A percentile compares a stretch with the other conserved stretches of the same genome.
phyloP scores from a whole-genome alignment of 78 protist species.

The Tieghemostelium lacteum region DNA sequence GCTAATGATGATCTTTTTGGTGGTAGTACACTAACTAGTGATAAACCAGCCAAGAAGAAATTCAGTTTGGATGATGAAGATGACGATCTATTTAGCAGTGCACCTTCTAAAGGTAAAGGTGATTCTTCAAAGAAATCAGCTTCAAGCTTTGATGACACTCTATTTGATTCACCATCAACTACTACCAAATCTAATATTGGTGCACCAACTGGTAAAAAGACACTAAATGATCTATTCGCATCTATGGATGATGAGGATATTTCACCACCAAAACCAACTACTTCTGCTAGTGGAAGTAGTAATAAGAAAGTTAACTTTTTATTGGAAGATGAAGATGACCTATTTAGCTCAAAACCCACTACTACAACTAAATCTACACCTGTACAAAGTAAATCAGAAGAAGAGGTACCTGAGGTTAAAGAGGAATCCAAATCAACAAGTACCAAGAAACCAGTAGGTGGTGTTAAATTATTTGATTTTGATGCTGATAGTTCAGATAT shows the following conservation, averaged over 20 bases:
- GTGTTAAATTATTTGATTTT: conserved; percentile 74
- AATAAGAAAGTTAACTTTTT: conserved; percentile 33
- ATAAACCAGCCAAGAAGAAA: conserved; percentile 3
- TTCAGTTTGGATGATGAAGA: conserved; percentile 23
- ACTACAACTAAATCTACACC: not conserved
- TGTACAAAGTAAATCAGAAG: not conserved
- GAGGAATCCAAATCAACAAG: not conserved
- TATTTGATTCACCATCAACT: conserved; percentile 48
- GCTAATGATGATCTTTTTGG: not conserved
- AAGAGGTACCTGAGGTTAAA: conserved; percentile 1
- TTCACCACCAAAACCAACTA: conserved; percentile 4
- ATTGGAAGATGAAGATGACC: conserved; percentile 23
- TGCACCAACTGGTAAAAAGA: conserved; percentile 21
- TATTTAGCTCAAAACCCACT: conserved; percentile 15
- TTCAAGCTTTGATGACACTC: conserved; percentile 47
- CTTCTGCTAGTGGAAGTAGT: conserved; percentile 13
- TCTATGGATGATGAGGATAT: conserved; percentile 7
- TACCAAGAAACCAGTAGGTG: conserved; percentile 74
- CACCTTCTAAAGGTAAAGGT: not conserved
- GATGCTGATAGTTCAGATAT: conserved; percentile 19
- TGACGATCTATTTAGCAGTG: conserved; percentile 22
- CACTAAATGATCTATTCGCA: conserved; percentile 47
- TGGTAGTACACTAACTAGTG: conserved; percentile 7
- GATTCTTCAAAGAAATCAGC: not conserved
- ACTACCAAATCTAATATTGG: not conserved